Conservation (phyloP, 2,329 filamentous ascomycete genomes). For the Chrysoporthe austroafricana region DNA sequence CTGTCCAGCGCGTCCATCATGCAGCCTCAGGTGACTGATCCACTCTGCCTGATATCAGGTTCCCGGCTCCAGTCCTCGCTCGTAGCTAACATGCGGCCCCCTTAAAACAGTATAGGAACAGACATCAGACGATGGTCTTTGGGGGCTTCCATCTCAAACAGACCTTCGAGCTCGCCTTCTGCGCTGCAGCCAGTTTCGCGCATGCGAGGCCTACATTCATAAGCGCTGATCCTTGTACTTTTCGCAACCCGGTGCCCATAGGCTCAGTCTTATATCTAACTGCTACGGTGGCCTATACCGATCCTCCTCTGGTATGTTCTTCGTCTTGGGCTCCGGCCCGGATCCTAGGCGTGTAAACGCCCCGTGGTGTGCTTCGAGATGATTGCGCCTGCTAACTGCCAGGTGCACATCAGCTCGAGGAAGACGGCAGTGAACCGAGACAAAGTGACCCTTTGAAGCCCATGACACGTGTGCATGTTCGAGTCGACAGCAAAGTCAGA, state of each 20-base stretch:
- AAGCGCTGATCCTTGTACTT: slow-evolving; percentile 73
- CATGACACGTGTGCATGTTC: slow-evolving; percentile 64
- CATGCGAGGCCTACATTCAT: slow-evolving; percentile 73
- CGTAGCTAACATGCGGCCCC: not conserved
- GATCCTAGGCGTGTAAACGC: not conserved
- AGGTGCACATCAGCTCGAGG: slow-evolving; percentile 35
- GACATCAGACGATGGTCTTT: slow-evolving; percentile 78
- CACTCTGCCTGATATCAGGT: not conserved
- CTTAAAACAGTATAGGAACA: slow-evolving; percentile 28
- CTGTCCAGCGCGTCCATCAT: slow-evolving; percentile 69
- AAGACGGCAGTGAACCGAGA: slow-evolving; percentile 51
- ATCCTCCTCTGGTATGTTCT: slow-evolving; percentile 49
- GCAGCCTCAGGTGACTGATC: slow-evolving; percentile 60
- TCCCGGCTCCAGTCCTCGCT: no score
- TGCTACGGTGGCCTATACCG: slow-evolving; percentile 72
- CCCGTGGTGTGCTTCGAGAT: not conserved
- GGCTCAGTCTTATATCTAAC: slow-evolving; percentile 76
- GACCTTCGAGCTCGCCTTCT: slow-evolving; percentile 77
- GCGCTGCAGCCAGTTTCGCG: slow-evolving; percentile 71
- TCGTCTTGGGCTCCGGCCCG: not conserved
- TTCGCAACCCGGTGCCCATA: slow-evolving; percentile 75
- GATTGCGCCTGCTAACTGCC: slow-evolving; percentile 3
- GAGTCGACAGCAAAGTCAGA: slow-evolving; percentile 72
- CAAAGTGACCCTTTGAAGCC: slow-evolving; percentile 35
- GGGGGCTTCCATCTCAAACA: slow-evolving; percentile 75